Percentiles rank a stretch among this genome's conserved stretches.
phyloP scores from a whole-genome alignment of 1,284 basidiomycete genomes.

The Leccinum ponderosum region DNA sequence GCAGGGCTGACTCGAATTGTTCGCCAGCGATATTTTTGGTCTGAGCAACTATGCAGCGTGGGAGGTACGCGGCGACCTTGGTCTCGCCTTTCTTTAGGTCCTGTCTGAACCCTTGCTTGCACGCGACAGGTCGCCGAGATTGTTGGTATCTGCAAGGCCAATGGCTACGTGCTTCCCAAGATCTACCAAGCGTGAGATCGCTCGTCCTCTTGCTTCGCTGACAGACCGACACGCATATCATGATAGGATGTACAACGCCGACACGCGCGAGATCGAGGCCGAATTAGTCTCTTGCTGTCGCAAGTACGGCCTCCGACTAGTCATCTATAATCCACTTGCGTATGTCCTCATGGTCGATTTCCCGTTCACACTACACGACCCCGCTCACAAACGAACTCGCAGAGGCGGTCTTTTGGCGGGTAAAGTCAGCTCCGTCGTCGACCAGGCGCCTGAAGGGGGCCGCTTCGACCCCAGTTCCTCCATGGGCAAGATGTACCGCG shows the following conservation, averaged over 20 bases:
- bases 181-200: constrained; percentile 49
- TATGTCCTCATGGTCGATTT: constrained; percentile 13
- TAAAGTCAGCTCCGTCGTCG: constrained; percentile 38
- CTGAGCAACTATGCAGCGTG: constrained; percentile 32
- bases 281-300: constrained; percentile 58
- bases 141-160: constrained; percentile 49
- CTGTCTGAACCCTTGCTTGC: background rate
- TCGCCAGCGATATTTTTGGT: constrained; percentile 29
- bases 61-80: constrained; percentile 15
- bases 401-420: constrained; percentile 34
- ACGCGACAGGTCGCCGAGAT: constrained; percentile 51
- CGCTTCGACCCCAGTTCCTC: constrained; percentile 36
- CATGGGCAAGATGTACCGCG: constrained; percentile 42
- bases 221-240: background rate
- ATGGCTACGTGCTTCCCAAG: constrained; percentile 51
- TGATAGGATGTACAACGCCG: constrained; percentile 50
- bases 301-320: constrained; percentile 54
- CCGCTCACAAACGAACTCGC: background rate
- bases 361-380: background rate
- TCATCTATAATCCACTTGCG: constrained; percentile 42
- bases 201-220: background rate
- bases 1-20: background rate
- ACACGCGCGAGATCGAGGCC: constrained; percentile 52
- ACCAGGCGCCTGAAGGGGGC: constrained; percentile 33
- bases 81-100: background rate